A percentile compares a stretch with the other conserved stretches of the same genome.
Conservation (phyloP, 2,329 filamentous ascomycete genomes). For the Aureobasidium subglaciale region DNA sequence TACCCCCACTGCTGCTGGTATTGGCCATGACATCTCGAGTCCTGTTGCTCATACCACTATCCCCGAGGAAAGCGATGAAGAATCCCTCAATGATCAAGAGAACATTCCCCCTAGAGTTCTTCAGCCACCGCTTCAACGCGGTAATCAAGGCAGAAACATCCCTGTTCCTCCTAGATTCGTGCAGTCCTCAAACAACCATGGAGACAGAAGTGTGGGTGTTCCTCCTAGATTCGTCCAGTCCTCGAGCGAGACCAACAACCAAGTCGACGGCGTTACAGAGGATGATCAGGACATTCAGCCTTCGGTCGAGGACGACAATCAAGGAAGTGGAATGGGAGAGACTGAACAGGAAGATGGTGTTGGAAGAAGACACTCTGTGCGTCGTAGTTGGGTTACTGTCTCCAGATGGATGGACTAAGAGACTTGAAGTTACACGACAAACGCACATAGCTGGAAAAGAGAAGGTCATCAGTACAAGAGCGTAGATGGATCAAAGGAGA, state of each 20-base stretch:
- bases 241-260: too few relatives aligned
- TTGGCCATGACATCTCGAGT: background rate
- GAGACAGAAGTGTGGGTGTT: too few relatives aligned
- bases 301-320: too few relatives aligned
- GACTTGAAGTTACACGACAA: background rate
- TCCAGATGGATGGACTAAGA: slow-evolving; percentile 7
- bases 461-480: too few relatives aligned
- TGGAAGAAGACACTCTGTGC: background rate
- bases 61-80: background rate
- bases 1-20: background rate
- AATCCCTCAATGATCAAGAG: background rate
- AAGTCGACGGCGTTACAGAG: too few relatives aligned
- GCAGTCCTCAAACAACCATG: too few relatives aligned
- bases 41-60: background rate
- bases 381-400: slow-evolving; percentile 5
- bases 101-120: background rate
- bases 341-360: background rate
- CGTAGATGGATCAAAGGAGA: too few relatives aligned
- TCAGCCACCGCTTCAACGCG: too few relatives aligned
- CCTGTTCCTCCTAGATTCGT: too few relatives aligned
- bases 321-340: background rate
- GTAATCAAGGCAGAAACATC: too few relatives aligned
- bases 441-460: background rate
- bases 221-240: too few relatives aligned
- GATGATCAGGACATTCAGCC: too few relatives aligned